Conservation (phyloP, 129 eudicot genomes). For the Arctium lappa region DNA sequence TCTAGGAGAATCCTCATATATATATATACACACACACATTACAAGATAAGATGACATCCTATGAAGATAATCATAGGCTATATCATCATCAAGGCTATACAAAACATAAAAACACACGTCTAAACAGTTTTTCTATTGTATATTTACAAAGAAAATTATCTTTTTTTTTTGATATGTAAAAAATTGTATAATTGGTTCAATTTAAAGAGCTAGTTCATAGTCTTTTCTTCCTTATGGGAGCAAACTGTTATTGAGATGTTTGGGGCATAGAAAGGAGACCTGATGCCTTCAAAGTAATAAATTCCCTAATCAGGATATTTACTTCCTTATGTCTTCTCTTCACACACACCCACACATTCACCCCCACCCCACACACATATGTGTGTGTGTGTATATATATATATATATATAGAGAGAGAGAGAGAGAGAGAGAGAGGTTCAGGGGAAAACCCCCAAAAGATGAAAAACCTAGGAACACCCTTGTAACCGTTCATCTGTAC, state of each 20-base stretch:
- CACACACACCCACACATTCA: too few species aligned
- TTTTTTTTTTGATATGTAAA: not conserved
- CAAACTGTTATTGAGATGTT: not conserved
- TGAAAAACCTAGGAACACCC: too few species aligned
- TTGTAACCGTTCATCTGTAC: too few species aligned
- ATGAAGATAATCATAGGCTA: not conserved
- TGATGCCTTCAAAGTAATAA: not conserved
- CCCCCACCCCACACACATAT: not conserved
- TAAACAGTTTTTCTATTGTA: not conserved
- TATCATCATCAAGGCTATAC: not conserved
- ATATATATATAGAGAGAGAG: too few species aligned
- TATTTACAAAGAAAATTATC: not conserved
- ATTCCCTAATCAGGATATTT: not conserved
- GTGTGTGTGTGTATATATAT: too few species aligned
- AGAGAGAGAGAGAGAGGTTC: too few species aligned
- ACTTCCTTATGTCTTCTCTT: not conserved
- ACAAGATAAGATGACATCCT: not conserved
- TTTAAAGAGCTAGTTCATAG: not conserved
- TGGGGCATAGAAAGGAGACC: not conserved
- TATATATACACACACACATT: not conserved
- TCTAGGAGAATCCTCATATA: not conserved
- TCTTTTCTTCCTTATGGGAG: not conserved
- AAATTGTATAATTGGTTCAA: not conserved
- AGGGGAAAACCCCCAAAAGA: too few species aligned
- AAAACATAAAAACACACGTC: not conserved